Conservation (phyloP, 257 asterid species). For the Petunia secreta region DNA sequence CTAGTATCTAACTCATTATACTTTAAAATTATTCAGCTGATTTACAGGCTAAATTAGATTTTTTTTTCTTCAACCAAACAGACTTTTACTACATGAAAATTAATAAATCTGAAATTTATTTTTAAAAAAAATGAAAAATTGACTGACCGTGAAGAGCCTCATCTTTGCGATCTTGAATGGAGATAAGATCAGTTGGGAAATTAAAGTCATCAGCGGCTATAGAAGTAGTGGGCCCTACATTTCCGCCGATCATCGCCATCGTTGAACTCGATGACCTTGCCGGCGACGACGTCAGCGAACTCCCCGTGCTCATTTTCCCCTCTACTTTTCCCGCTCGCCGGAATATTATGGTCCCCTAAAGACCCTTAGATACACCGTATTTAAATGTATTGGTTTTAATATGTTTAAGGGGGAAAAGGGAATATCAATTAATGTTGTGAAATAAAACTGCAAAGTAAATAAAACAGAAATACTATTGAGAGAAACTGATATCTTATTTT, state of each 20-base stretch:
- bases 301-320: constrained; percentile 44
- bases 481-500: too few species aligned
- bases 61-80: not conserved
- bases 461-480: too few species aligned
- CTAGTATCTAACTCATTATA: too few species aligned
- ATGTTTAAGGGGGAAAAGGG: too few species aligned
- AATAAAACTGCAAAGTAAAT: too few species aligned
- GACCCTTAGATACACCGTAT: too few species aligned
- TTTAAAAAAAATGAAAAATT: not conserved
- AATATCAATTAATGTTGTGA: too few species aligned
- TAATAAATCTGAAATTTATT: not conserved
- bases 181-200: constrained; percentile 52
- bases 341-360: too few species aligned
- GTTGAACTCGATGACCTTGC: constrained; percentile 47
- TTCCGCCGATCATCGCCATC: constrained; percentile 39
- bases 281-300: constrained; percentile 50
- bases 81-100: not conserved
- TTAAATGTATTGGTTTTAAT: too few species aligned
- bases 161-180: constrained; percentile 73
- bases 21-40: not conserved
- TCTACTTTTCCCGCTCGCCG: too few species aligned
- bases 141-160: constrained; percentile 60
- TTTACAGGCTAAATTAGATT: not conserved
- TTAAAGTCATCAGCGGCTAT: constrained; percentile 52
- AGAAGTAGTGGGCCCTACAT: constrained; percentile 22